Evolutionary conservation across 2,329 filamentous ascomycete genomes (phyloP), one percentile per base, ranked within the genome.

Genomic region (Talaromyces rugulosus): DNA sequence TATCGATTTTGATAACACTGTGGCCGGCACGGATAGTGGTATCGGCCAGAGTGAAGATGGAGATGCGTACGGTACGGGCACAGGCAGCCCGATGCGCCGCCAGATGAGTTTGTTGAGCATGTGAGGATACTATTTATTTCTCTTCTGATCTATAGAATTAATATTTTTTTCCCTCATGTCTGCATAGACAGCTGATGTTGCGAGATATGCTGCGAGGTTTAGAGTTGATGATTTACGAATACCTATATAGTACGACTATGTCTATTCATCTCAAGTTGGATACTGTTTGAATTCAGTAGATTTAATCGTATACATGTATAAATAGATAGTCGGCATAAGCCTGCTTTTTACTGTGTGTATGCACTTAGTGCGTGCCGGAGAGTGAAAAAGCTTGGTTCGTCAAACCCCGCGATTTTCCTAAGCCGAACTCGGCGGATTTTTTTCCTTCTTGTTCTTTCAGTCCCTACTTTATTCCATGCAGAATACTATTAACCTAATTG

Each of bases 1-100:
- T 72, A 98, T 99, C 67, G 95, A 98, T 74, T 94, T 95, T 33
- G 94, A 96, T 63, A 71, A 74, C 28, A 70, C 69, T 34, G 67
- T 74, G 7, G 68, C 69, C 36, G 77, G 77, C 12, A 79, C 77
- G 1, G 78, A 81, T 64, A 80, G 78, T 61, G 78, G 78, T 7
- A 71, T 81, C 36, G 79, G 79, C 12, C 74, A 86, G 40, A 92
- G 89, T 69, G 89, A 92, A 74, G 89, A 91, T 64, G 88, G 86
- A 16, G 75, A 78, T 55, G 69, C 71, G 11, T 63, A 64, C 58
- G 23, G 23, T 30, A 14, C 79, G 56, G 82, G 73, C 0, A 74
- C 83, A 56, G 86, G 87, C 12, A 90, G 88, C 69, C 89, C 89
- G 5, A 78, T 91, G 66, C 82, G 87, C 68, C 82, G 88, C 67